Evolutionary conservation across 768 basidiomycete species (phyloP).

Genomic region (Pilatotrama ljubarskyi): DNA sequence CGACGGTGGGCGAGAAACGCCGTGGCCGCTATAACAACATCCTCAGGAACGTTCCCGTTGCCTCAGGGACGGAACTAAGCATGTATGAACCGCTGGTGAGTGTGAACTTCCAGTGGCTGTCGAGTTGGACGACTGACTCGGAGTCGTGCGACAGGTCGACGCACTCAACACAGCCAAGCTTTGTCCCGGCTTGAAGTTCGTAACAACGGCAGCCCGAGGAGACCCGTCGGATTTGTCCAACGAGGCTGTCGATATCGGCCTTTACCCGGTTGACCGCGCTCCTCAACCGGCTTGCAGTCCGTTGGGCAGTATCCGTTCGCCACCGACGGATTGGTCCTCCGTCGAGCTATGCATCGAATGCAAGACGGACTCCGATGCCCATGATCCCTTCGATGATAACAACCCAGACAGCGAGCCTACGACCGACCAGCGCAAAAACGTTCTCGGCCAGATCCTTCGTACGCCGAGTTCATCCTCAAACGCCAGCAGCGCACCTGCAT

Average conservation of each 20-base stretch:
- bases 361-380: background rate
- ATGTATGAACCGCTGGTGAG: constrained; percentile 4
- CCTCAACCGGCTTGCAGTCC: too few relatives aligned
- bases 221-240: too few relatives aligned
- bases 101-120: background rate
- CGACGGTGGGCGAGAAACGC: background rate
- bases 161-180: too few relatives aligned
- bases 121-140: too few relatives aligned
- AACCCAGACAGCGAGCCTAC: background rate
- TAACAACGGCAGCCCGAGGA: too few relatives aligned
- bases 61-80: background rate
- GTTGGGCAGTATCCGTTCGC: too few relatives aligned
- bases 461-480: background rate
- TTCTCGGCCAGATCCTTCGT: constrained; percentile 1
- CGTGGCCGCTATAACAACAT: background rate
- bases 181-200: too few relatives aligned
- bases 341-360: background rate
- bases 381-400: background rate
- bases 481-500: background rate
- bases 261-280: too few relatives aligned
- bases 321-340: background rate
- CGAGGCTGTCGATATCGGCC: too few relatives aligned
- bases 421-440: background rate
- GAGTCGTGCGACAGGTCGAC: too few relatives aligned
- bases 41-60: background rate